Evolutionary conservation across 1,284 basidiomycete genomes (phyloP), one percentile per base, ranked within the genome.

Genomic region (Somion occarium): DNA sequence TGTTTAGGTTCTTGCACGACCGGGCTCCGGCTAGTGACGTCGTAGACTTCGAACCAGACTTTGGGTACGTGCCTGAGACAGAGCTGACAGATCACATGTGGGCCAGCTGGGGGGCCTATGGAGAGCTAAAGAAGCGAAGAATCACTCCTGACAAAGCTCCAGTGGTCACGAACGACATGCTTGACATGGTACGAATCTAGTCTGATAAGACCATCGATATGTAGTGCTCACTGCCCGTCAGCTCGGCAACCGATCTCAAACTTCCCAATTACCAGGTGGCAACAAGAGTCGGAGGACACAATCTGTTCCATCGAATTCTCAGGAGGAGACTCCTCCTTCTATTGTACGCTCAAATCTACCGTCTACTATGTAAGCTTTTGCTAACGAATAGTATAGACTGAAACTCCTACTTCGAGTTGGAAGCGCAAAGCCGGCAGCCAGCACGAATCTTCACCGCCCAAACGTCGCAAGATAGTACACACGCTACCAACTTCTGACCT

Each of bases 11-110:
- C 19, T 5, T 22, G 5, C 20, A 12, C 22, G 38, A 48, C 5
- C 9, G 13, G 3, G 19, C 13, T 18, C 7, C n/a, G n/a, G 1
- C 2, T 2, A 27, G 50, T 42, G 25, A 47, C 20, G 46, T 38
- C 30, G 43, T n/a, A 9, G 23, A 38, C 2, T 30, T 37, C 44
- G 47, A 51, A 22, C 50, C 50, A 1, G 50, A 51, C 44, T 38
- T 51, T 24, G 22, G 22, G 2, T 25, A 12, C 5, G 44, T 19
- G 4, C n/a, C 7, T 27, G n/a, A 43, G 15, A 19, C n/a, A 18
- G 12, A 5, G 42, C 19, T 44, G 20, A 18, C 5, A n/a, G 27
- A 19, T 20, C 19, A 13, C 13, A 11, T 3, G 5, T 49, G 48
- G 48, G 11, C 5, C 9, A 3, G 7, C 11, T 9, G 22, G 38